A percentile compares a stretch with the other conserved stretches of the same genome.
These are phyloP conservation scores for Candida succiphila DNA, from an alignment of 805 yeast genomes.

Conservation along the genomic window DNA sequence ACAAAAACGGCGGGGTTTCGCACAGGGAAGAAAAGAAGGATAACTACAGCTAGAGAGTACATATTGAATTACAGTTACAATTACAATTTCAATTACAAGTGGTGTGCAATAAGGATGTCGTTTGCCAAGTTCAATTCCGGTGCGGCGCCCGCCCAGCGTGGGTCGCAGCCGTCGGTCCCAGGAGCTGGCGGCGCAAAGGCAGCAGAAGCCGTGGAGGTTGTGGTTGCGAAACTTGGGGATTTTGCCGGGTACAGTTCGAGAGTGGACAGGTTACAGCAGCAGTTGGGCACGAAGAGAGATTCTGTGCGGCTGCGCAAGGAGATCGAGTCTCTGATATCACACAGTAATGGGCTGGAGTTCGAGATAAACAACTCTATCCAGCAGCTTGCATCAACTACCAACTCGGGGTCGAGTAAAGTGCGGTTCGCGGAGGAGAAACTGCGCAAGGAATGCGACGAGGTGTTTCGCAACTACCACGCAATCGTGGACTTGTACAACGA, in stretches of 20 bases:
- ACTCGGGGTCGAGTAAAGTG: slow-evolving; percentile 2
- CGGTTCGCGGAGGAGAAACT: slow-evolving; percentile 40
- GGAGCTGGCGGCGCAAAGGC: too few species aligned
- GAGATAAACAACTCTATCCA: slow-evolving; percentile 8
- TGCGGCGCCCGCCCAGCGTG: too few species aligned
- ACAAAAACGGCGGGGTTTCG: too few species aligned
- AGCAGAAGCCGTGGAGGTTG: too few species aligned
- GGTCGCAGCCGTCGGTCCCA: too few species aligned
- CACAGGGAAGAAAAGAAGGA: too few species aligned
- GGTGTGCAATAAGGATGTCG: too few species aligned
- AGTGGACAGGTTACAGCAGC: slow-evolving; percentile 37
- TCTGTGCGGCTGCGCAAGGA: slow-evolving; percentile 24
- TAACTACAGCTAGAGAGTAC: too few species aligned
- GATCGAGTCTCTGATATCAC: slow-evolving; percentile 14
- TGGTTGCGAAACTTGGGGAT: slow-evolving; percentile 30
- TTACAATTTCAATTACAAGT: too few species aligned
- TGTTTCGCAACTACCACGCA: slow-evolving; percentile 34
- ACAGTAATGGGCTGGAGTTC: slow-evolving; percentile 9
- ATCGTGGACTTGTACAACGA: slow-evolving; percentile 39
- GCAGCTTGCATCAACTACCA: slow-evolving; percentile 3
- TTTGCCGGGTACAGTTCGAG: slow-evolving; percentile 41
- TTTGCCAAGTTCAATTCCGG: too few species aligned
- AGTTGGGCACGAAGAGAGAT: slow-evolving; percentile 46
- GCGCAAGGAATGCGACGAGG: slow-evolving; percentile 42
- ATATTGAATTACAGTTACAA: too few species aligned